Evolutionary conservation across 257 asterid species (phyloP).

Genomic region (Cinchona pubescens): DNA sequence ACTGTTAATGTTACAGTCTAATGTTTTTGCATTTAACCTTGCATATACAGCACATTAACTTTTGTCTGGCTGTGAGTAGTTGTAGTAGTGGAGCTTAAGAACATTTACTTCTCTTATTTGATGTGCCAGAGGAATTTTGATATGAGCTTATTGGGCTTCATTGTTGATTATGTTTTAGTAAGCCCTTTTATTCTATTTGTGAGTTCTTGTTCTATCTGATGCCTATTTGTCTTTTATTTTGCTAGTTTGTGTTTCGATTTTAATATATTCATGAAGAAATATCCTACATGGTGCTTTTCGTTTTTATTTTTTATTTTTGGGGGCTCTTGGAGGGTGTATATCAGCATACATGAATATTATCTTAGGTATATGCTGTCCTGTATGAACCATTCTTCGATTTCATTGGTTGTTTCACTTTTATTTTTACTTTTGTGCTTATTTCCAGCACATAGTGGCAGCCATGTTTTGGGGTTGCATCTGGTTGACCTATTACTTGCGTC

Average conservation of each 20-base stretch:
- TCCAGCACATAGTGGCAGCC: background rate
- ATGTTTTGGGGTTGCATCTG: slow-evolving; percentile 4
- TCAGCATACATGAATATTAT: background rate
- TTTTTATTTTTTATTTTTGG: background rate
- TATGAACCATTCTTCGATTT: background rate
- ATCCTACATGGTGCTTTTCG: too few relatives aligned
- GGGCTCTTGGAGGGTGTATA: background rate
- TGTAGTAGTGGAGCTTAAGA: background rate
- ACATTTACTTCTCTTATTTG: background rate
- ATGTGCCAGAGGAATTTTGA: background rate
- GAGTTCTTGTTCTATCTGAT: background rate
- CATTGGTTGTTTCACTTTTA: background rate
- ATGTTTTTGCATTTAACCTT: background rate
- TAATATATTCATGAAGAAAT: background rate
- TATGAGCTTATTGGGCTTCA: background rate
- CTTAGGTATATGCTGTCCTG: background rate
- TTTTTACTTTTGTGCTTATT: background rate
- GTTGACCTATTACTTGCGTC: slow-evolving; percentile 16
- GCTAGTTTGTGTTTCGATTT: background rate
- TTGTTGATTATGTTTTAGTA: background rate
- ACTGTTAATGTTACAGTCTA: background rate
- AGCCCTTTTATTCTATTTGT: background rate
- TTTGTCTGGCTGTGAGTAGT: background rate
- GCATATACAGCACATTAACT: background rate
- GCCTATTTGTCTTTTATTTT: background rate